These are phyloP conservation scores for Collybia mongolica DNA, from an alignment of 768 basidiomycete species.

Conservation along the genomic window DNA sequence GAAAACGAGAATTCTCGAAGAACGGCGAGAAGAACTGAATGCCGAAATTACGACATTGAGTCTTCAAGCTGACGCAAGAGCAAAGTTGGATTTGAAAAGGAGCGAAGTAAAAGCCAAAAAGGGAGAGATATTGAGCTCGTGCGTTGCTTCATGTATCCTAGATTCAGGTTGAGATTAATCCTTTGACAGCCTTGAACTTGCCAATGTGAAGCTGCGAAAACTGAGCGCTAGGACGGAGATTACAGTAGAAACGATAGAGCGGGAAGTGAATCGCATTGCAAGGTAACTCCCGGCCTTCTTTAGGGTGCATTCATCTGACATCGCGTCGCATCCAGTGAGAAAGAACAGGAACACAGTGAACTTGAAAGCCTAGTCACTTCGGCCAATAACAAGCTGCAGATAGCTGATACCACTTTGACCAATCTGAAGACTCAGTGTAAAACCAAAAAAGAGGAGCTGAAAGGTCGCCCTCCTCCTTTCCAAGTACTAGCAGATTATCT, in stretches of 20 bases:
- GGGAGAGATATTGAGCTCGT: constrained; percentile 70
- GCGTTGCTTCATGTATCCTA: constrained; percentile 20
- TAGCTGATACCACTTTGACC: constrained; percentile 59
- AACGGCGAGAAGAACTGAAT: constrained; percentile 66
- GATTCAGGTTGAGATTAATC: constrained; percentile 1
- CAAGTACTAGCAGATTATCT: not conserved
- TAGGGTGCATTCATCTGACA: not conserved
- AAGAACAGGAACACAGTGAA: constrained; percentile 60
- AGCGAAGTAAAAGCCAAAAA: constrained; percentile 64
- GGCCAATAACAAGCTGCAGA: constrained; percentile 58
- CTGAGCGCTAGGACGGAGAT: constrained; percentile 57
- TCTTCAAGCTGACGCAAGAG: constrained; percentile 77
- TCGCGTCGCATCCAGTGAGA: constrained; percentile 44
- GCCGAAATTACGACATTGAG: constrained; percentile 69
- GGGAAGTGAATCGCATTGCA: constrained; percentile 58
- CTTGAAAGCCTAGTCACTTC: constrained; percentile 40
- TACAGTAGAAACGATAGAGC: constrained; percentile 67
- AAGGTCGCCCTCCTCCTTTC: constrained; percentile 39
- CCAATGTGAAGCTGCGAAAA: constrained; percentile 61
- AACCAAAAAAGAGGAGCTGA: constrained; percentile 60
- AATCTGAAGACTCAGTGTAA: constrained; percentile 61
- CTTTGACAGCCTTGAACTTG: constrained; percentile 55
- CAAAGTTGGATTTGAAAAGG: constrained; percentile 74
- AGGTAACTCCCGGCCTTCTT: constrained; percentile 40
- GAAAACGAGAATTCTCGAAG: constrained; percentile 62